Conservation (phyloP, 2,329 filamentous ascomycete species). For the Laburnicola sp. region DNA sequence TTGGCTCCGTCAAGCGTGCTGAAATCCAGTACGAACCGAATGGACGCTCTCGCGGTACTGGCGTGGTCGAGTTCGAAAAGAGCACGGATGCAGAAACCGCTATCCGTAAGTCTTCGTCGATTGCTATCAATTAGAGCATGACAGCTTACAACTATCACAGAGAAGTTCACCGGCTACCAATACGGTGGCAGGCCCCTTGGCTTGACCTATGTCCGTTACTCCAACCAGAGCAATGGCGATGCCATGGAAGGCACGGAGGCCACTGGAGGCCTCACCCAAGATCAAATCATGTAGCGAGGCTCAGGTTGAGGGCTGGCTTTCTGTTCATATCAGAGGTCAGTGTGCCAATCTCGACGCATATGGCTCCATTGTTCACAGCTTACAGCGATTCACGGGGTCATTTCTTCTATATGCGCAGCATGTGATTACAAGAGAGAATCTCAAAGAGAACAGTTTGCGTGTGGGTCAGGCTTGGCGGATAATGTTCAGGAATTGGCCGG, state of each 20-base stretch:
- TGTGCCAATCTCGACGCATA: conserved; percentile 1
- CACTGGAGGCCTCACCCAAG: conserved; percentile 77
- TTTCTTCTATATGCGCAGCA: conserved; percentile 20
- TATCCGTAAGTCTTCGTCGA: conserved; percentile 63
- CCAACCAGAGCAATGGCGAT: conserved; percentile 65
- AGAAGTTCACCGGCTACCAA: conserved; percentile 97
- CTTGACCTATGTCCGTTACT: conserved; percentile 91
- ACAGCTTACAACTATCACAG: conserved; percentile 47
- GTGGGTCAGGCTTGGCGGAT: conserved; percentile 13
- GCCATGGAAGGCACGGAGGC: conserved; percentile 81
- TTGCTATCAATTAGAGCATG: background rate
- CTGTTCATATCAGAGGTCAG: conserved; percentile 6
- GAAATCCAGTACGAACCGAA: conserved; percentile 99
- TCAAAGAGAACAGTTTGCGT: conserved; percentile 18
- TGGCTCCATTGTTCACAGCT: conserved; percentile 10
- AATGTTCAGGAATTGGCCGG: conserved; percentile 17
- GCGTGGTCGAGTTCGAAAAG: conserved; percentile 91
- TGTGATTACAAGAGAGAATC: conserved; percentile 24
- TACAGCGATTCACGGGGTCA: conserved; percentile 20
- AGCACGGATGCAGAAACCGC: conserved; percentile 85
- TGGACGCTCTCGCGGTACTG: conserved; percentile 89
- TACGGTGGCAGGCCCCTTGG: conserved; percentile 94
- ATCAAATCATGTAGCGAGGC: conserved; percentile 84
- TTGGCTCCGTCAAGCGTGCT: conserved; percentile 97
- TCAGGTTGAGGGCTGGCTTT: background rate